Evolutionary conservation across 2,329 filamentous ascomycete genomes (phyloP).

Genomic region (Colletotrichum filicis): DNA sequence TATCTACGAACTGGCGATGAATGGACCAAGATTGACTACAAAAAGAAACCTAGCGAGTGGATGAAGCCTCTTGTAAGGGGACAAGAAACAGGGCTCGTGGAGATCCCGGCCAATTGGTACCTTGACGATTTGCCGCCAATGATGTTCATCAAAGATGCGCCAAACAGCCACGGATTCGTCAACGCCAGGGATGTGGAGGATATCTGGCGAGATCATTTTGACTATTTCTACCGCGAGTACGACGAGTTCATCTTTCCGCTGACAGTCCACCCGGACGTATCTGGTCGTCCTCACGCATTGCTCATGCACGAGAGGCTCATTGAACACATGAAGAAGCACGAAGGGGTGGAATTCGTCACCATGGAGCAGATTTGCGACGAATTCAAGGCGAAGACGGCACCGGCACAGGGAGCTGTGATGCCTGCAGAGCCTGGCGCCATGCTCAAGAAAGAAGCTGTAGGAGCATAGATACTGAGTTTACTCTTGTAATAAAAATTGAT

Average conservation of each 20-base stretch:
- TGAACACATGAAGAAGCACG: conserved; percentile 73
- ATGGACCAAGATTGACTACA: conserved; percentile 77
- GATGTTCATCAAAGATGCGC: conserved; percentile 77
- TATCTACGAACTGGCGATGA: conserved; percentile 71
- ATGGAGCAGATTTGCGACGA: conserved; percentile 79
- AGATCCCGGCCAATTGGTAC: conserved; percentile 75
- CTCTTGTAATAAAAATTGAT: background rate
- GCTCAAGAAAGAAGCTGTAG: conserved; percentile 54
- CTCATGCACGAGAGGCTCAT: conserved; percentile 79
- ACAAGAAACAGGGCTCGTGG: conserved; percentile 70
- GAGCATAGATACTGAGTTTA: background rate
- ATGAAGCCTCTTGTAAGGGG: conserved; percentile 74
- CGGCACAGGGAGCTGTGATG: conserved; percentile 69
- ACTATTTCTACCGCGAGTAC: conserved; percentile 81
- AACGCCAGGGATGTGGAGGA: conserved; percentile 71
- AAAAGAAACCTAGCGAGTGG: conserved; percentile 69
- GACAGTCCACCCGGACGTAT: conserved; percentile 81
- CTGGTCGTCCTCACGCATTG: conserved; percentile 76
- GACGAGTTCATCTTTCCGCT: conserved; percentile 83
- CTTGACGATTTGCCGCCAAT: conserved; percentile 74
- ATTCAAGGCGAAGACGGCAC: conserved; percentile 74
- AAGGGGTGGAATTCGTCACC: conserved; percentile 73
- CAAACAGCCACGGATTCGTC: conserved; percentile 73
- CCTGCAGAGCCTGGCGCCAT: conserved; percentile 66
- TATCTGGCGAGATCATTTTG: conserved; percentile 74